These are phyloP conservation scores for Rhizopogon salebrosus DNA, from an alignment of 768 basidiomycete species.

Conservation along the genomic window DNA sequence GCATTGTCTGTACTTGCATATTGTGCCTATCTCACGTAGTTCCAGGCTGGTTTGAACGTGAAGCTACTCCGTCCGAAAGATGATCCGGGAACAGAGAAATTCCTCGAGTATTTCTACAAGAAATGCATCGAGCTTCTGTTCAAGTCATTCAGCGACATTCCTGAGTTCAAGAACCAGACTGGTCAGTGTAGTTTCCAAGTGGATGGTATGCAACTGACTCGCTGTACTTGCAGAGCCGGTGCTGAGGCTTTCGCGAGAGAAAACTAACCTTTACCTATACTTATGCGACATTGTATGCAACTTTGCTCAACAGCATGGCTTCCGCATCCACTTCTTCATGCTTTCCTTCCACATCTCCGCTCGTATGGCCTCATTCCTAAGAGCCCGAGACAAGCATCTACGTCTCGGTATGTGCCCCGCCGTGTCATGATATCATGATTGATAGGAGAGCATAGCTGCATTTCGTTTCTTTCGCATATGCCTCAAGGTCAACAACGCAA, in stretches of 20 bases:
- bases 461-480: conserved; percentile 89
- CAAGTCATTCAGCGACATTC: conserved; percentile 70
- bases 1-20: conserved; percentile 2
- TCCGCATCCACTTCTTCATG: conserved; percentile 88
- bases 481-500: conserved; percentile 76
- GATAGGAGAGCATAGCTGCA: conserved; percentile 52
- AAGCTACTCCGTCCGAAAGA: conserved; percentile 65
- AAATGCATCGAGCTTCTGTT: conserved; percentile 72
- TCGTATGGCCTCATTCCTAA: conserved; percentile 73
- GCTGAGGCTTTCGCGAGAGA: conserved; percentile 61
- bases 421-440: background rate
- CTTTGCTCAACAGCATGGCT: conserved; percentile 84
- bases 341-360: conserved; percentile 73
- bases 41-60: conserved; percentile 26
- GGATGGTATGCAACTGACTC: background rate
- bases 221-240: conserved; percentile 37
- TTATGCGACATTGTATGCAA: conserved; percentile 89
- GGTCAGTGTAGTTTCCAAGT: conserved; percentile 23
- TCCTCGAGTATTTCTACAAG: conserved; percentile 93
- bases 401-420: conserved; percentile 65
- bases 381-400: conserved; percentile 84
- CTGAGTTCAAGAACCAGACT: conserved; percentile 55
- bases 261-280: conserved; percentile 80
- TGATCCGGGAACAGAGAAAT: conserved; percentile 81
- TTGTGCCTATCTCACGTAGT: conserved; percentile 6